Evolutionary conservation across 2,329 filamentous ascomycete species (phyloP).

Genomic region (Exophiala phaeomuriformis): DNA sequence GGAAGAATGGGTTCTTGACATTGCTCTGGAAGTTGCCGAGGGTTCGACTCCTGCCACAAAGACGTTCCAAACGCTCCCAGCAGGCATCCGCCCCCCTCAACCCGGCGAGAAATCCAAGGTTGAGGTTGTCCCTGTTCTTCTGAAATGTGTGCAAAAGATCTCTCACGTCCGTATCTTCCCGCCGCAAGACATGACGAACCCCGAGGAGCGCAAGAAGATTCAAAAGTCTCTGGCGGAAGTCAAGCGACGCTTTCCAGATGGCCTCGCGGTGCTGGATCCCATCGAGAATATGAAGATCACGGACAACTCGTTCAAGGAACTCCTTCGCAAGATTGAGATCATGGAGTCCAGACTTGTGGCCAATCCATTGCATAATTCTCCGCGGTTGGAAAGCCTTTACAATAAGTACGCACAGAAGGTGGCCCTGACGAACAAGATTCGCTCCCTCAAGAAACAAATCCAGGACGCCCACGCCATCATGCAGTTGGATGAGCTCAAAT

Average conservation of each 20-base stretch:
- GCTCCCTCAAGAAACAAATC: conserved; percentile 81
- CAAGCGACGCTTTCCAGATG: conserved; percentile 82
- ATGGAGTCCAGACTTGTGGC: conserved; percentile 81
- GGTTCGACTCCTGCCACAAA: conserved; percentile 47
- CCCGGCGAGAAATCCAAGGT: conserved; percentile 61
- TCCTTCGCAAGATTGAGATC: conserved; percentile 90
- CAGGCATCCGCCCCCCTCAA: conserved; percentile 53
- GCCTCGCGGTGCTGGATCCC: conserved; percentile 79
- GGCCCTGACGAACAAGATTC: conserved; percentile 68
- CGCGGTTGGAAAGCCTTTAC: conserved; percentile 74
- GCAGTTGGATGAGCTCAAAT: conserved; percentile 93
- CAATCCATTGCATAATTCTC: conserved; percentile 87
- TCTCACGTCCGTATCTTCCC: conserved; percentile 77
- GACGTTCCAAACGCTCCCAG: conserved; percentile 59
- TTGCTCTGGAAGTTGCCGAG: conserved; percentile 60
- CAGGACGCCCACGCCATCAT: conserved; percentile 76
- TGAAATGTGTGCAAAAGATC: conserved; percentile 78
- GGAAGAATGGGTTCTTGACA: conserved; percentile 74
- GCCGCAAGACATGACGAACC: conserved; percentile 64
- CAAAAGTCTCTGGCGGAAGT: conserved; percentile 68
- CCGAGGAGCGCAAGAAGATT: conserved; percentile 61
- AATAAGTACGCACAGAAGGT: conserved; percentile 80
- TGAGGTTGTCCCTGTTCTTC: conserved; percentile 76
- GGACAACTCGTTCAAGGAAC: conserved; percentile 87
- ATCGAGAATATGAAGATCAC: conserved; percentile 94